phyloP scores from a whole-genome alignment of 257 asterid species.

The Echites panduratus region DNA sequence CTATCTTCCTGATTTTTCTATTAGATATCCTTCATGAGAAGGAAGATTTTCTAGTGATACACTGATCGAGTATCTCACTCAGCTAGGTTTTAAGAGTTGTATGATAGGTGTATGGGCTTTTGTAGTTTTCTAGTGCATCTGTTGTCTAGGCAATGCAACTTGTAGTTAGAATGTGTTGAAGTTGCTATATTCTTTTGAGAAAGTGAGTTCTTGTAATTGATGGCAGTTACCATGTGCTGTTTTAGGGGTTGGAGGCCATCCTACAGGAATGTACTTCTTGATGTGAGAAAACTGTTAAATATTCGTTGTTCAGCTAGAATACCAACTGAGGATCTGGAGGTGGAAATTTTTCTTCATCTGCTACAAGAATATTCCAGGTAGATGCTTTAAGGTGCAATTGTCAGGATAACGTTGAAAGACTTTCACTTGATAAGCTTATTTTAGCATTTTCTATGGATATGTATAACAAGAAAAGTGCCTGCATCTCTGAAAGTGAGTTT shows the following conservation, averaged over 20 bases:
- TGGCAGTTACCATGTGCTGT: conserved; percentile 10
- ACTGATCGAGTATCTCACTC: not conserved
- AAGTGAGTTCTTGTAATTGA: not conserved
- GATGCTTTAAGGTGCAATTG: not conserved
- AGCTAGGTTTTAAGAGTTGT: not conserved
- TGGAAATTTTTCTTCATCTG: conserved; percentile 88
- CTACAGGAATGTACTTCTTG: conserved; percentile 74
- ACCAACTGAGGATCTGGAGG: conserved; percentile 78
- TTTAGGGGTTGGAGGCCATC: conserved; percentile 97
- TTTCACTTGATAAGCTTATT: conserved; percentile 1
- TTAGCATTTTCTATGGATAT: not conserved
- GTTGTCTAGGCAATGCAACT: not conserved
- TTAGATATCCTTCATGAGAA: not conserved
- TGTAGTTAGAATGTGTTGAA: not conserved
- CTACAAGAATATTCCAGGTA: conserved; percentile 83
- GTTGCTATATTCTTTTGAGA: not conserved
- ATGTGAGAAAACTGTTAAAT: conserved; percentile 58
- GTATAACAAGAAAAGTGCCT: not conserved
- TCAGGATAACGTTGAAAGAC: not conserved
- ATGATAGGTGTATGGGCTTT: not conserved
- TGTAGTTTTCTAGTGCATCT: not conserved
- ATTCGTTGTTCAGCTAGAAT: conserved; percentile 78
- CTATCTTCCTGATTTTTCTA: not conserved
- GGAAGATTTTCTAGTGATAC: not conserved
- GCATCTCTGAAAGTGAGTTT: not conserved